phyloP scores from a whole-genome alignment of 2,329 filamentous ascomycete genomes.

The Periconia macrospinosa region DNA sequence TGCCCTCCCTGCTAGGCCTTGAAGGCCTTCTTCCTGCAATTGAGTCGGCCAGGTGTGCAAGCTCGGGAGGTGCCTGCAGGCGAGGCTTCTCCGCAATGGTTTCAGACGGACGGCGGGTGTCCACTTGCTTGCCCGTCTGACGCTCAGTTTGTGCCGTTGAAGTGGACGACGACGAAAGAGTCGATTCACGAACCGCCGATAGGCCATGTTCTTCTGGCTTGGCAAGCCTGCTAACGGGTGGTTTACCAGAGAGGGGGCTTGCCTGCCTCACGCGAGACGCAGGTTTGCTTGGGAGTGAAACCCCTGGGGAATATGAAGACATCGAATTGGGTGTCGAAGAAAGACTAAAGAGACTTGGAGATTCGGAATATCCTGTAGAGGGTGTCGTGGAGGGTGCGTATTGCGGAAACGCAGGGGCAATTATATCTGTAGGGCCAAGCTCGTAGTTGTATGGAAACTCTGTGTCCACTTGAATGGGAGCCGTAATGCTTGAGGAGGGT shows the following conservation, averaged over 20 bases:
- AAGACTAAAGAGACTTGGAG: slow-evolving; percentile 71
- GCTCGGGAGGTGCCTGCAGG: slow-evolving; percentile 39
- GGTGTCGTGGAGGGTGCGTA: slow-evolving; percentile 70
- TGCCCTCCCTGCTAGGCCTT: slow-evolving; percentile 51
- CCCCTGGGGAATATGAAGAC: slow-evolving; percentile 71
- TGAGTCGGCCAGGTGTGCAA: slow-evolving; percentile 63
- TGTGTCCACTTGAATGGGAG: slow-evolving; percentile 27
- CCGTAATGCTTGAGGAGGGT: slow-evolving; percentile 34
- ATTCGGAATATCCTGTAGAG: slow-evolving; percentile 75
- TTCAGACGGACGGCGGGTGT: slow-evolving; percentile 2
- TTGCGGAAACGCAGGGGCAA: slow-evolving; percentile 68
- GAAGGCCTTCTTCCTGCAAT: slow-evolving; percentile 51
- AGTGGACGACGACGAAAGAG: slow-evolving; percentile 72
- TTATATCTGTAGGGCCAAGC: slow-evolving; percentile 63
- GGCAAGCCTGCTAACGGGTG: slow-evolving; percentile 62
- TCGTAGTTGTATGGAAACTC: slow-evolving; percentile 42
- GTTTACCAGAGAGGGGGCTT: slow-evolving; percentile 60
- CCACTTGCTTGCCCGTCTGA: slow-evolving; percentile 43
- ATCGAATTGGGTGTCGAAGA: slow-evolving; percentile 79
- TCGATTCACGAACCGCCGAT: slow-evolving; percentile 68
- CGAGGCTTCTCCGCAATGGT: slow-evolving; percentile 13
- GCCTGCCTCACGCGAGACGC: slow-evolving; percentile 56
- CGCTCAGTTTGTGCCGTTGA: slow-evolving; percentile 63
- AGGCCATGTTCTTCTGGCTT: slow-evolving; percentile 58
- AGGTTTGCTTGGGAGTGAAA: slow-evolving; percentile 50